Conservation (phyloP, 73 alveolate genomes). For the Paramecium primaurelia region DNA sequence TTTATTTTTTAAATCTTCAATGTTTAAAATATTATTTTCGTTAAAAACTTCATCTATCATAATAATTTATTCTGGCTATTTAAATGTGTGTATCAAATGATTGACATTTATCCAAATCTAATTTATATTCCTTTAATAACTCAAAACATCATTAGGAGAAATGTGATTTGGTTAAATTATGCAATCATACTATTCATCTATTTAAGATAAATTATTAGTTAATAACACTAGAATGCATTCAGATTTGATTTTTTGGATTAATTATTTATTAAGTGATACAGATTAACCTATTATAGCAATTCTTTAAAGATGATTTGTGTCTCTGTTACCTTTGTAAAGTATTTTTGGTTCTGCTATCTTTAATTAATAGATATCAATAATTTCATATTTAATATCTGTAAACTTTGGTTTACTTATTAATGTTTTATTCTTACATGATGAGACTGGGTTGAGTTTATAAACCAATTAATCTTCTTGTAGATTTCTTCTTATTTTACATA, state of each 20-base stretch:
- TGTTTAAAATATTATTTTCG: background rate
- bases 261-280: background rate
- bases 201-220: background rate
- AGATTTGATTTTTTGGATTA: background rate
- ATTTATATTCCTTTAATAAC: background rate
- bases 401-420: background rate
- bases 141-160: background rate
- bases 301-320: background rate
- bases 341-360: background rate
- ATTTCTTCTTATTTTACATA: background rate
- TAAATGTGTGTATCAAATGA: background rate
- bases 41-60: background rate
- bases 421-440: background rate
- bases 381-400: background rate
- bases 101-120: background rate
- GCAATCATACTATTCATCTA: background rate
- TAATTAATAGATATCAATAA: background rate
- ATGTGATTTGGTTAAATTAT: background rate
- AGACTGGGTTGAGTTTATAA: background rate
- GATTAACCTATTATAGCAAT: background rate
- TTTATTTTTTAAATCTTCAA: background rate
- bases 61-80: background rate
- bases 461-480: constrained; percentile 18
- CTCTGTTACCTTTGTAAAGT: background rate
- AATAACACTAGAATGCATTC: background rate